Evolutionary conservation across 345 rosid genomes (phyloP).

Genomic region (Raphanus raphanistrum): DNA sequence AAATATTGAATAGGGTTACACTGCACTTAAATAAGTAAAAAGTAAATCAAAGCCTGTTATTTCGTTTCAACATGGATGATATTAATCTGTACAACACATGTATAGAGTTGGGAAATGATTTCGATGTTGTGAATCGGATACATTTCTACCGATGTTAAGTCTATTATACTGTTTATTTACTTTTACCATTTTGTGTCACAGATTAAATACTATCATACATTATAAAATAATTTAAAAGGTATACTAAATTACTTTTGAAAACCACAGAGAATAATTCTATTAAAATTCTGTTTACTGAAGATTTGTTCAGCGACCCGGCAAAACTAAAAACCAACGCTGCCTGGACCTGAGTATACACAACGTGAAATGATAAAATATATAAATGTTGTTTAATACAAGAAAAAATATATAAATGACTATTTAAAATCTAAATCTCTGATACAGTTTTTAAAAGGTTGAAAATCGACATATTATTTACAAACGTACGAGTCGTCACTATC

Average conservation of each 20-base stretch:
- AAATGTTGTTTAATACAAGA: neutral
- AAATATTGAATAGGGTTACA: neutral
- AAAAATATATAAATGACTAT: neutral
- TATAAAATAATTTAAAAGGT: neutral
- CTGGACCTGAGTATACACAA: neutral
- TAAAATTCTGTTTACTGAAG: neutral
- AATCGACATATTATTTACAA: neutral
- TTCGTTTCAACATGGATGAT: neutral
- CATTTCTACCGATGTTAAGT: neutral
- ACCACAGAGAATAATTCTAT: neutral
- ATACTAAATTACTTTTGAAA: no score
- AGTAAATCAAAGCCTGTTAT: neutral
- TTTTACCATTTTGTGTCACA: neutral
- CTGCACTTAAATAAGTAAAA: neutral
- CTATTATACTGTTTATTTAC: neutral
- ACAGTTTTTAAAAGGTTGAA: neutral
- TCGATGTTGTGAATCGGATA: neutral
- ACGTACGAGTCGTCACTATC: conserved; percentile 29
- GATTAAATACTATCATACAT: neutral
- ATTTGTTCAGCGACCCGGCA: neutral
- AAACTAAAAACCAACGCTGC: neutral
- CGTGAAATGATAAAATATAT: neutral
- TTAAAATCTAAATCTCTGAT: neutral
- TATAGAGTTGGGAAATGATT: neutral
- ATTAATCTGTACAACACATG: neutral